phyloP scores from a whole-genome alignment of 2,329 filamentous ascomycete genomes.

The Coccinonectria pachysandricola region DNA sequence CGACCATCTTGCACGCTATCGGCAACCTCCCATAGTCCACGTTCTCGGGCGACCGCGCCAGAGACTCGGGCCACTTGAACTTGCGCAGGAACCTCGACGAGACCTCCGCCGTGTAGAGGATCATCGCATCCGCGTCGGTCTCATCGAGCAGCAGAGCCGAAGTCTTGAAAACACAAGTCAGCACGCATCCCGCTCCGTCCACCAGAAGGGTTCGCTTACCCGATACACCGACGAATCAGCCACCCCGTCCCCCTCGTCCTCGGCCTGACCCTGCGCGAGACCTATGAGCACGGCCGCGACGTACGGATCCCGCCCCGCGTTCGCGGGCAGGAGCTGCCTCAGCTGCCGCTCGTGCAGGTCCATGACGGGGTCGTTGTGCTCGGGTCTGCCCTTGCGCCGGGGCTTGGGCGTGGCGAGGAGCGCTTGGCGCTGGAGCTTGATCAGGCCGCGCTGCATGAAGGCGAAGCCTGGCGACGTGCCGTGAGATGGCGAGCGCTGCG shows the following conservation, averaged over 20 bases:
- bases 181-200: not conserved
- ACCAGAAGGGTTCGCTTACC: not conserved
- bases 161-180: slow-evolving; percentile 2
- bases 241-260: slow-evolving; percentile 12
- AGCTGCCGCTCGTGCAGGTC: slow-evolving; percentile 7
- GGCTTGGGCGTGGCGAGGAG: slow-evolving; percentile 10
- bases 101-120: slow-evolving; percentile 12
- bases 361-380: slow-evolving; percentile 9
- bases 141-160: slow-evolving; percentile 12
- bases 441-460: slow-evolving; percentile 14
- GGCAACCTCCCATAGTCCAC: slow-evolving; percentile 2
- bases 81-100: slow-evolving; percentile 11
- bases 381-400: slow-evolving; percentile 2
- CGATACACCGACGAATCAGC: not conserved
- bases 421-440: slow-evolving; percentile 9
- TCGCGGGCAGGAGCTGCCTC: slow-evolving; percentile 10
- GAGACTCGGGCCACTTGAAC: slow-evolving; percentile 12
- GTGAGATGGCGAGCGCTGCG: slow-evolving; percentile 1
- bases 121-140: slow-evolving; percentile 9
- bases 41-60: slow-evolving; percentile 1
- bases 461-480: slow-evolving; percentile 9
- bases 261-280: slow-evolving; percentile 14
- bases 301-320: slow-evolving; percentile 14
- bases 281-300: slow-evolving; percentile 15
- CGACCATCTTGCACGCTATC: slow-evolving; percentile 6